Evolutionary conservation across 1,284 basidiomycete genomes (phyloP).

Genomic region (Exsudoporus floridanus): DNA sequence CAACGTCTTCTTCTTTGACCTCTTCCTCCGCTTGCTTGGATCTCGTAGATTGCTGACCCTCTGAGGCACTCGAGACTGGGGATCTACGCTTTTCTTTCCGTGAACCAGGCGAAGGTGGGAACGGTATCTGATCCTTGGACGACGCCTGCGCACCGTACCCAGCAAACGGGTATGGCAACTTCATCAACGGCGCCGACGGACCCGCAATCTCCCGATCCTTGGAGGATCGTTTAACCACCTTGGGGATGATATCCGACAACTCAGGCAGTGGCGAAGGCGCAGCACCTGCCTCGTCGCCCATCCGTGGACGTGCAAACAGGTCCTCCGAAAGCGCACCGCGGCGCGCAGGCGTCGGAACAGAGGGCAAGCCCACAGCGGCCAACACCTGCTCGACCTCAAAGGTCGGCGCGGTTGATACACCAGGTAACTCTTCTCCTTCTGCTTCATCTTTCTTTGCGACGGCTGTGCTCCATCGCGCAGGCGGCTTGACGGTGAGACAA

Average conservation of each 20-base stretch:
- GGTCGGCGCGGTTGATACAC: constrained; percentile 29
- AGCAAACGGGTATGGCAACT: constrained; percentile 63
- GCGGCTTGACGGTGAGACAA: constrained; percentile 57
- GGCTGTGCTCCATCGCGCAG: constrained; percentile 33
- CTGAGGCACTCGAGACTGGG: constrained; percentile 21
- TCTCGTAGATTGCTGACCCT: constrained; percentile 17
- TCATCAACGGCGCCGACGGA: constrained; percentile 40
- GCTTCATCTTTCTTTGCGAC: constrained; percentile 38
- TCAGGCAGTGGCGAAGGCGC: constrained; percentile 34
- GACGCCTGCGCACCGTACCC: constrained; percentile 55
- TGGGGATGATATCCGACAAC: constrained; percentile 45
- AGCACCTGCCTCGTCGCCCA: constrained; percentile 20
- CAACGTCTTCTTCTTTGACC: constrained; percentile 40
- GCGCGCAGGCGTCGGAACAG: constrained; percentile 48
- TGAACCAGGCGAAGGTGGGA: constrained; percentile 60
- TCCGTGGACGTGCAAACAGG: constrained; percentile 56
- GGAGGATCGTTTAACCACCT: constrained; percentile 40
- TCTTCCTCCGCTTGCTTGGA: constrained; percentile 36
- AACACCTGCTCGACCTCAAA: constrained; percentile 68
- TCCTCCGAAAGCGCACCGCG: constrained; percentile 58
- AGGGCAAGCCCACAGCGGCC: constrained; percentile 64
- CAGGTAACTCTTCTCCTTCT: constrained; percentile 30
- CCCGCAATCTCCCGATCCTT: constrained; percentile 38
- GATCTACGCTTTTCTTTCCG: constrained; percentile 37
- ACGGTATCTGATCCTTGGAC: constrained; percentile 61